A percentile compares a stretch with the other conserved stretches of the same genome.
Conservation (phyloP, 345 rosid species). For the Ricinus communis region DNA sequence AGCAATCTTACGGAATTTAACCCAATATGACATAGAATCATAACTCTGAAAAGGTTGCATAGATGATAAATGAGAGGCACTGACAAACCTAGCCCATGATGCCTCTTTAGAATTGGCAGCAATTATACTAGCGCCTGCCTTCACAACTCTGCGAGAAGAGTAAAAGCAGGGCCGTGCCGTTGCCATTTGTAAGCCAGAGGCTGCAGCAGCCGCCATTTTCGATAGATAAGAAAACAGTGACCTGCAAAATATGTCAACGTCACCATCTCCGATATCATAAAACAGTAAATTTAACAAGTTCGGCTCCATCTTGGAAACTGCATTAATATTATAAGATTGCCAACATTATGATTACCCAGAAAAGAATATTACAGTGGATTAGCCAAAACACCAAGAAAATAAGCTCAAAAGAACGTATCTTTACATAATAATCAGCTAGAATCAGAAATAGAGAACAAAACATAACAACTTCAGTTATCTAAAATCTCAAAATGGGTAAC, state of each 20-base stretch:
- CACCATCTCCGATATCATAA: not conserved
- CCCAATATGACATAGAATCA: conserved; percentile 33
- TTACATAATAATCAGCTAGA: no score
- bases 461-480: no score
- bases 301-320: no score
- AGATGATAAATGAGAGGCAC: conserved; percentile 49
- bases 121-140: conserved; percentile 42
- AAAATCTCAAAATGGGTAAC: no score
- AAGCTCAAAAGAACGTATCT: no score
- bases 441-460: no score
- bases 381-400: no score
- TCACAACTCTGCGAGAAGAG: conserved; percentile 41
- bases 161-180: conserved; percentile 52
- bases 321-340: no score
- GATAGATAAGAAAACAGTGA: conserved; percentile 19
- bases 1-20: conserved; percentile 37
- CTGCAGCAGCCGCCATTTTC: conserved; percentile 61
- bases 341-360: no score
- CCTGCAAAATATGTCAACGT: conserved; percentile 20
- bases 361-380: no score
- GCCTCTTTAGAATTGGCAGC: conserved; percentile 40
- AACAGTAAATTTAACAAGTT: not conserved
- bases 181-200: conserved; percentile 59
- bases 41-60: conserved; percentile 35
- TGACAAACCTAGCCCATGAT: conserved; percentile 51